Evolutionary conservation across 108 stramenopile genomes (phyloP).

Genomic region (Nitzschia sp.): DNA sequence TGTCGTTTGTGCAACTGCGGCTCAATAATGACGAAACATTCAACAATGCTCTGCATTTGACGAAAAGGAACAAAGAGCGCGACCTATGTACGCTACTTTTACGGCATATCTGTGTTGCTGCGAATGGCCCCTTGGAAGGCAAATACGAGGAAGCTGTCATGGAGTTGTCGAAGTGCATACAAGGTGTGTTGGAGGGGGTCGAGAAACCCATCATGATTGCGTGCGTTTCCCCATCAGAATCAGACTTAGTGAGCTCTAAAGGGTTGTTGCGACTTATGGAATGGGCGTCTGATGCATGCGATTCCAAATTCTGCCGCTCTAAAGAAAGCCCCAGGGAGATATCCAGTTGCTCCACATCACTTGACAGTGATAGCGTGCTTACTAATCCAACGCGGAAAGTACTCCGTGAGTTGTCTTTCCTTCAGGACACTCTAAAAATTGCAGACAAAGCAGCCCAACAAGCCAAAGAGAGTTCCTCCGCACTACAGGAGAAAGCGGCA

Average conservation of each 20-base stretch:
- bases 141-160: not conserved
- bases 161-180: not conserved
- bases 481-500: not conserved
- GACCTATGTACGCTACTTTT: too few relatives aligned
- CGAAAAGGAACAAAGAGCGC: too few relatives aligned
- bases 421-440: not conserved
- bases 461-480: constrained; percentile 2
- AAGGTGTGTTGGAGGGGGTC: not conserved
- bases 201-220: constrained; percentile 4
- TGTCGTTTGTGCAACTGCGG: too few relatives aligned
- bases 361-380: not conserved
- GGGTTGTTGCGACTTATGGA: not conserved
- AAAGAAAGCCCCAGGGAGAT: not conserved
- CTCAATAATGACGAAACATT: too few relatives aligned
- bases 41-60: too few relatives aligned
- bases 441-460: not conserved
- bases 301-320: not conserved
- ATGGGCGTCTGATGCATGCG: not conserved
- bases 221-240: constrained; percentile 3
- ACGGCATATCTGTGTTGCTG: too few relatives aligned
- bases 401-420: not conserved
- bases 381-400: not conserved
- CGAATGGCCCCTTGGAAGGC: not conserved
- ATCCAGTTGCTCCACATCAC: not conserved
- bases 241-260: not conserved